Percentiles rank a stretch among this genome's conserved stretches.
phyloP scores from a whole-genome alignment of 371 early-diverging fungal species.

The Syncephalastrum racemosum region DNA sequence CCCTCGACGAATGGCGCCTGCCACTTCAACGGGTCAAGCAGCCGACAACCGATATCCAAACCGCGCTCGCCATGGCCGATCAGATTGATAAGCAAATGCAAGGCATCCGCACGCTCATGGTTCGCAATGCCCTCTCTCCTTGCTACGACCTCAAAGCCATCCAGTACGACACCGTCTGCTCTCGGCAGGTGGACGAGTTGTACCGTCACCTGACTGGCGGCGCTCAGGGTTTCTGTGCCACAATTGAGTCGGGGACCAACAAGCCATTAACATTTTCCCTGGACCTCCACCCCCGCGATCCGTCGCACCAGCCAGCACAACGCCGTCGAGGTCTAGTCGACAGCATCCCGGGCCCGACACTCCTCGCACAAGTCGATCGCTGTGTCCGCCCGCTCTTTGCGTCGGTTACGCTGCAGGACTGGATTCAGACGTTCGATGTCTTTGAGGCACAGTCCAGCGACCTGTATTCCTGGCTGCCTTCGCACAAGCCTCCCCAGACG shows the following conservation, averaged over 20 bases:
- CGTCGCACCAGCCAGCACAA: slow-evolving; percentile 7
- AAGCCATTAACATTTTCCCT: slow-evolving; percentile 29
- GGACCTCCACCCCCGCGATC: background rate
- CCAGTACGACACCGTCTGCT: slow-evolving; percentile 25
- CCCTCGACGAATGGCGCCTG: slow-evolving; percentile 30
- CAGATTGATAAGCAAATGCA: slow-evolving; percentile 21
- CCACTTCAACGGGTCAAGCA: slow-evolving; percentile 14
- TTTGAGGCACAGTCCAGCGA: slow-evolving; percentile 74
- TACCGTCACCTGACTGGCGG: slow-evolving; percentile 32
- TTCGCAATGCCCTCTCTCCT: slow-evolving; percentile 30
- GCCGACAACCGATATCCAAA: background rate
- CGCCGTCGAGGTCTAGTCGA: slow-evolving; percentile 25
- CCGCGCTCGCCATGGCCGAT: slow-evolving; percentile 6
- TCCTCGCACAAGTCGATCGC: slow-evolving; percentile 39
- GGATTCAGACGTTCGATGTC: slow-evolving; percentile 69
- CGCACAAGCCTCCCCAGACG: slow-evolving; percentile 47
- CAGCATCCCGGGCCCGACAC: slow-evolving; percentile 19
- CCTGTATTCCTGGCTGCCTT: slow-evolving; percentile 71
- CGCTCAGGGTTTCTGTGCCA: slow-evolving; percentile 17
- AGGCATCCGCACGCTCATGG: slow-evolving; percentile 21
- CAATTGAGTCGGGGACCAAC: slow-evolving; percentile 16
- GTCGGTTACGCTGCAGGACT: slow-evolving; percentile 68
- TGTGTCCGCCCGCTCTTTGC: slow-evolving; percentile 48
- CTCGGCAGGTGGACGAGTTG: slow-evolving; percentile 25
- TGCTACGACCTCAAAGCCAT: slow-evolving; percentile 41